These are phyloP conservation scores for Dioscorea zingiberensis DNA, from an alignment of 106 monocot genomes.

Conservation along the genomic window DNA sequence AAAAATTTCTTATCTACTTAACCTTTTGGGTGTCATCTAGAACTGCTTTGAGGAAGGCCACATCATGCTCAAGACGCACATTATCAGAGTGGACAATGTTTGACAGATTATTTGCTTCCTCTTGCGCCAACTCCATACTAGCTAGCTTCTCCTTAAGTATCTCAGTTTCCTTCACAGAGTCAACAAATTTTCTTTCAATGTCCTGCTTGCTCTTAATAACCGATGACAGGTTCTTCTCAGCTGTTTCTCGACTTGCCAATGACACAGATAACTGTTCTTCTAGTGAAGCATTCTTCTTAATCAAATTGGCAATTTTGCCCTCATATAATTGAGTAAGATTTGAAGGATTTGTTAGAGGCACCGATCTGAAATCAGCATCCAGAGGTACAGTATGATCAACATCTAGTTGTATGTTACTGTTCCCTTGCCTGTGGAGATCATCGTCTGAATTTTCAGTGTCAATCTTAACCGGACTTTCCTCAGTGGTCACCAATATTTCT, in stretches of 20 bases:
- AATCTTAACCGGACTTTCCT: constrained; percentile 2
- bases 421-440: constrained; percentile 23
- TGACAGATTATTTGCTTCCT: constrained; percentile 88
- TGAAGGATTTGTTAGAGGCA: constrained; percentile 29
- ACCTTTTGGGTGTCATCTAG: constrained; percentile 95
- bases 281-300: constrained; percentile 41
- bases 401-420: constrained; percentile 1
- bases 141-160: constrained; percentile 80
- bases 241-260: constrained; percentile 41
- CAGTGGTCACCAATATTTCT: constrained; percentile 17
- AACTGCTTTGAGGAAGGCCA: constrained; percentile 93
- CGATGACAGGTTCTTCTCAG: constrained; percentile 58
- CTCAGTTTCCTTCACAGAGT: constrained; percentile 60
- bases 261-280: constrained; percentile 59
- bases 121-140: constrained; percentile 71
- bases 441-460: constrained; percentile 19
- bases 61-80: constrained; percentile 90
- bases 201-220: constrained; percentile 51
- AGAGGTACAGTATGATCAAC: constrained; percentile 11
- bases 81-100: constrained; percentile 86
- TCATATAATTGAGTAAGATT: constrained; percentile 55
- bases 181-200: constrained; percentile 51
- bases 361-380: constrained; percentile 27
- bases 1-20: neutral
- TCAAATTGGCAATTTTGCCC: constrained; percentile 47